Conservation (phyloP, 805 yeast species). For the Jamesozyma gamospora region DNA sequence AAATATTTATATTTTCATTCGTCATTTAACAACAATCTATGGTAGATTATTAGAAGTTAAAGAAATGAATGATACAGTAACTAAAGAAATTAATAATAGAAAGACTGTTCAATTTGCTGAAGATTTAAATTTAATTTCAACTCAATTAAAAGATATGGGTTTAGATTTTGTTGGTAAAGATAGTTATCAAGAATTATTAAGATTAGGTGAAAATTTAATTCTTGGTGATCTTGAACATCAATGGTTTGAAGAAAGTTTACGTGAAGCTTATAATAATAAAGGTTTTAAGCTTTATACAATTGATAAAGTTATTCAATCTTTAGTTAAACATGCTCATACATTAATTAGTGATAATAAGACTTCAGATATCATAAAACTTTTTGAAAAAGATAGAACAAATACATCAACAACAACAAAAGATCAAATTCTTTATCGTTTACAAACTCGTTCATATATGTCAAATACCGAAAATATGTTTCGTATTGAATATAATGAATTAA, state of each 20-base stretch:
- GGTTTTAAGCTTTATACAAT: conserved; percentile 90
- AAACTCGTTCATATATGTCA: conserved; percentile 71
- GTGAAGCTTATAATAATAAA: conserved; percentile 89
- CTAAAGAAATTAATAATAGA: conserved; percentile 58
- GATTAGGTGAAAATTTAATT: conserved; percentile 62
- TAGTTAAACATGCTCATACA: conserved; percentile 79
- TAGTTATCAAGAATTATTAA: conserved; percentile 71
- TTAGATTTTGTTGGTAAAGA: conserved; percentile 58
- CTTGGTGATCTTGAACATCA: conserved; percentile 89
- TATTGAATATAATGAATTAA: conserved; percentile 53
- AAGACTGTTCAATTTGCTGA: conserved; percentile 68
- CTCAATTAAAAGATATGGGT: conserved; percentile 73
- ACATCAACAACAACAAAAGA: conserved; percentile 65
- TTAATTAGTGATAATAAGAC: conserved; percentile 71
- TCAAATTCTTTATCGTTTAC: conserved; percentile 85
- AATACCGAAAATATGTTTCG: conserved; percentile 89
- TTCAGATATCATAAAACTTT: conserved; percentile 68
- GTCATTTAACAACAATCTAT: conserved; percentile 73
- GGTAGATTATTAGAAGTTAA: conserved; percentile 75
- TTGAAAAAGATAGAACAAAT: conserved; percentile 67
- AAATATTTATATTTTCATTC: conserved; percentile 78
- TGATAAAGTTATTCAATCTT: conserved; percentile 79
- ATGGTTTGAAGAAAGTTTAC: conserved; percentile 88
- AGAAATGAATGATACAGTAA: conserved; percentile 54
- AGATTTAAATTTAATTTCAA: conserved; percentile 72